These are phyloP conservation scores for Penicillium arizonense DNA, from an alignment of 495 filamentous ascomycete genomes.

Conservation along the genomic window DNA sequence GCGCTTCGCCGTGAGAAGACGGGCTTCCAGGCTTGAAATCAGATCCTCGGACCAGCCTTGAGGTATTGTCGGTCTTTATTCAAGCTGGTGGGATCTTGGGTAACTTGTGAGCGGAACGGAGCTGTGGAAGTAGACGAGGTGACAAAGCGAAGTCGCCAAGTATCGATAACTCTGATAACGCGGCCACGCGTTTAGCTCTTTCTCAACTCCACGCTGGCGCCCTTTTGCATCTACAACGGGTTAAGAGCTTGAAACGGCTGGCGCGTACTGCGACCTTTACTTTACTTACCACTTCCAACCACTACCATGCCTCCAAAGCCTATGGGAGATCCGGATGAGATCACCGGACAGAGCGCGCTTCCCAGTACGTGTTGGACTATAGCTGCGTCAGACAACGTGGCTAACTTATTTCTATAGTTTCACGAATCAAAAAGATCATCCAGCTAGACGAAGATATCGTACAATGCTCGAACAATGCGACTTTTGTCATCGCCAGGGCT, in stretches of 20 bases:
- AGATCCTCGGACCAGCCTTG: background rate
- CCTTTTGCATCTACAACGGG: background rate
- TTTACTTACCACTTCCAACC: background rate
- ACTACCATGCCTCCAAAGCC: conserved; percentile 83
- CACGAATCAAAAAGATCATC: conserved; percentile 92
- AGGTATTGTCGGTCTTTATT: background rate
- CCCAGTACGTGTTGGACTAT: conserved; percentile 62
- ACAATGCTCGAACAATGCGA: conserved; percentile 85
- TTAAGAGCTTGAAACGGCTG: background rate
- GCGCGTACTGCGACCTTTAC: background rate
- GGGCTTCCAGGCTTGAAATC: background rate
- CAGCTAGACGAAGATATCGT: conserved; percentile 79
- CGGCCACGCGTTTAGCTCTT: conserved; percentile 26
- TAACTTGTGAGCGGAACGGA: conserved; percentile 5
- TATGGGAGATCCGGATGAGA: conserved; percentile 72
- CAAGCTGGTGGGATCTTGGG: background rate
- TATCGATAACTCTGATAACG: conserved; percentile 36
- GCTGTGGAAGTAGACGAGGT: conserved; percentile 14
- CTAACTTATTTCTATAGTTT: conserved; percentile 55
- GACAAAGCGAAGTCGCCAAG: conserved; percentile 23
- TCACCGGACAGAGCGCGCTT: conserved; percentile 78
- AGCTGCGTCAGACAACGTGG: background rate
- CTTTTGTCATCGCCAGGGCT: conserved; percentile 91
- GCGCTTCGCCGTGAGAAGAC: conserved; percentile 1
- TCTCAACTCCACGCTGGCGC: conserved; percentile 13